Base-by-base conservation (phyloP, 2,329 filamentous ascomycete species). In the Hypoxylon sp. region DNA sequence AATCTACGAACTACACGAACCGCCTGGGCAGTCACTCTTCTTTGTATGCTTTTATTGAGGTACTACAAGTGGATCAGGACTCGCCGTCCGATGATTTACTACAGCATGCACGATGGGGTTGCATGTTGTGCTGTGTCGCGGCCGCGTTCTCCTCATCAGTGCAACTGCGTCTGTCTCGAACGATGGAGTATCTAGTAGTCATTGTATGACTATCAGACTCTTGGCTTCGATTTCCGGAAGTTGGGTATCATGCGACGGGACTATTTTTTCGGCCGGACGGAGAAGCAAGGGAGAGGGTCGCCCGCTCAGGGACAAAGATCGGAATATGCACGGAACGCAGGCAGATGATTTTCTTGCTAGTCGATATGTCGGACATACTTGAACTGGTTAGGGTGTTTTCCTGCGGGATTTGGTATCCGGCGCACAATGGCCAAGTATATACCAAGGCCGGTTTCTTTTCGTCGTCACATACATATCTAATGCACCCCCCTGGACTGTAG, bases 141-240 rank as follows among this genome's bases (percentile, higher is more conserved):
- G 22, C 37, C 8, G 17, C 13, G 20, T 47, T 56, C 37, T 24
- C 49, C 39, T 47, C 44, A 49, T 53, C 19, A 34, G 62, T 62
- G 24, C 41, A 34, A 65, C 62, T 20, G 4, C 43, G 26, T 28
- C 15, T 48, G 54, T 49, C 46, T 47, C 53, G 43, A 26, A 43
- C 10, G 43, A 46, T 24, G 26, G 37, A 53, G 24, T n/a, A 52
- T 49, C 41, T 26, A 17, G 44, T 30, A 49, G 47, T 47, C 48
- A 59, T 51, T 63, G 63, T 63, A 55, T 54, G 56, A 57, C 59
- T 49, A 47, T 7, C 20, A 37, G 51, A 47, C 48, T 34, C 59
- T 63, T 57, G 53, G 53, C 63, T 41, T 48, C 59, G 49, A 59
- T 15, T 47, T 10, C 44, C 32, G 30, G 52, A 34, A 3, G 28